phyloP scores from a whole-genome alignment of 164 flowering plant species.

The Saururus chinensis region DNA sequence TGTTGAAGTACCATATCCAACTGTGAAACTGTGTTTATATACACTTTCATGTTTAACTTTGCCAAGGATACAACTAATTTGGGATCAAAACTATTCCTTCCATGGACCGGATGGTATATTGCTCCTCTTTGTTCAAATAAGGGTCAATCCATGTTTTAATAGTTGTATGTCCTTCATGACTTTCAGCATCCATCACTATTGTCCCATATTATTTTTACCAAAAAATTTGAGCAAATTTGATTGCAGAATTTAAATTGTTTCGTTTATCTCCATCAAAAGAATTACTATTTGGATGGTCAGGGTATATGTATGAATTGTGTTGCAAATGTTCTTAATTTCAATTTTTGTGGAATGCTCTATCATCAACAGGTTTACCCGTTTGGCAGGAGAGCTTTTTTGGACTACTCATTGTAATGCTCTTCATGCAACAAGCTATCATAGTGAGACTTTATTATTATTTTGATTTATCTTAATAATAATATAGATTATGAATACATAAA shows the following conservation, averaged over 20 bases:
- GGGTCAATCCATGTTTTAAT: not conserved
- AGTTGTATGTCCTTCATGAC: not conserved
- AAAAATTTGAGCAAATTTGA: not conserved
- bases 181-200: too few relatives aligned
- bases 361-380: conserved; percentile 80
- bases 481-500: not conserved
- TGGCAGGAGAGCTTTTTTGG: conserved; percentile 93
- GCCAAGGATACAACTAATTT: conserved; percentile 74
- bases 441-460: conserved; percentile 26
- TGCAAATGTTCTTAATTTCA: conserved; percentile 64
- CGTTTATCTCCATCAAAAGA: not conserved
- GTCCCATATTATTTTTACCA: too few relatives aligned
- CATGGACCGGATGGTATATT: conserved; percentile 93
- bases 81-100: conserved; percentile 74
- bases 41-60: conserved; percentile 91
- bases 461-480: not conserved
- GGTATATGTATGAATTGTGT: conserved; percentile 90
- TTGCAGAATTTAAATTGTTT: not conserved
- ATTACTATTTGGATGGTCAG: conserved; percentile 19
- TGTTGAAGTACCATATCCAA: conserved; percentile 96
- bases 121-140: conserved; percentile 1
- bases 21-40: conserved; percentile 98
- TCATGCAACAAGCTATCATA: conserved; percentile 90
- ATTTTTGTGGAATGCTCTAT: conserved; percentile 82
- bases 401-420: conserved; percentile 81